Evolutionary conservation across 192 early-diverging fungal species (phyloP).

Genomic region (Gryganskiella cystojenkinii): DNA sequence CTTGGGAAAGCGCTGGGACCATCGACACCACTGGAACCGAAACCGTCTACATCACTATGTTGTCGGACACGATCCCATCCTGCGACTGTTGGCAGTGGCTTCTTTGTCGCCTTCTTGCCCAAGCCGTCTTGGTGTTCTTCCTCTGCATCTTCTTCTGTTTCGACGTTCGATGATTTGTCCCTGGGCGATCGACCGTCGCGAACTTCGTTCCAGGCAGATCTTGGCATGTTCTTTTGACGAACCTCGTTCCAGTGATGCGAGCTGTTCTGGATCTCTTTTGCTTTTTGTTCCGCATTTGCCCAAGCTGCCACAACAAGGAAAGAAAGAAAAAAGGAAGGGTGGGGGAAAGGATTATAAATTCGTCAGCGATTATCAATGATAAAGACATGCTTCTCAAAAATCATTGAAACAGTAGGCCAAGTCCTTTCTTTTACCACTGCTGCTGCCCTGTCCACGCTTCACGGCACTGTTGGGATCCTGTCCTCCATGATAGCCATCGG

Average conservation of each 20-base stretch:
- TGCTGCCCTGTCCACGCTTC: not conserved
- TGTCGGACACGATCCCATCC: conserved; percentile 27
- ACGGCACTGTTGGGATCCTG: conserved; percentile 11
- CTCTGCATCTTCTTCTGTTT: not conserved
- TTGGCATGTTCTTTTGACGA: conserved; percentile 36
- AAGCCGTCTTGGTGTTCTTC: conserved; percentile 3
- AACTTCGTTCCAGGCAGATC: conserved; percentile 37
- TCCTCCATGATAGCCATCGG: conserved; percentile 43
- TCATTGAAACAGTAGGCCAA: not conserved
- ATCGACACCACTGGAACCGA: conserved; percentile 1
- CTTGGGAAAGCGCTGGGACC: conserved; percentile 43
- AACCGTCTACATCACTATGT: not conserved
- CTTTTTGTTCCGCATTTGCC: conserved; percentile 25
- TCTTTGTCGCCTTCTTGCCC: not conserved
- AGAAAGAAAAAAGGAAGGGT: not conserved
- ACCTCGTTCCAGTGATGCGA: conserved; percentile 29
- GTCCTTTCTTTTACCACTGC: not conserved
- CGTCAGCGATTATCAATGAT: not conserved
- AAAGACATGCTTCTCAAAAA: no score
- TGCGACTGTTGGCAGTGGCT: not conserved
- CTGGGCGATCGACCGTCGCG: conserved; percentile 7
- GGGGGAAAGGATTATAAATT: not conserved
- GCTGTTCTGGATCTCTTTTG: conserved; percentile 24
- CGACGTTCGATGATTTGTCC: not conserved
- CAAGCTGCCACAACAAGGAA: conserved; percentile 21